Evolutionary conservation across 495 filamentous ascomycete genomes (phyloP), one percentile per base, ranked within the genome.

Genomic region (Geopyxis carbonaria): DNA sequence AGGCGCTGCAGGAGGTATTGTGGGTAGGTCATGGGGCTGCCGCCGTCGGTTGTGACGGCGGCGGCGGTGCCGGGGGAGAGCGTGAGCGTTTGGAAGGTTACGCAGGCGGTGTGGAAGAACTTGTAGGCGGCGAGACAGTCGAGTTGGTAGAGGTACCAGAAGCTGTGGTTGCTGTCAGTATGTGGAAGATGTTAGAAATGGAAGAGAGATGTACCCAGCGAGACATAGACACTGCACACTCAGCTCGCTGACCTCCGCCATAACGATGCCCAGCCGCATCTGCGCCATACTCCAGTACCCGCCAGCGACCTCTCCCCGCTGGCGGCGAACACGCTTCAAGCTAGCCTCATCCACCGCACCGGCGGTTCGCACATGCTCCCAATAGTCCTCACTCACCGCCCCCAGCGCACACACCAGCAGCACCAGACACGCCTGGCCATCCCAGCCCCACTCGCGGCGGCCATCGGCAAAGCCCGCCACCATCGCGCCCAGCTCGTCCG

Each of bases 71-170:
- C 36, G 6, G 28, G 36, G 9, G 36, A 9, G 2, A 60, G 34
- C 22, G 58, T 51, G 37, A 60, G 51, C 16, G 59, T 60, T 42
- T 61, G 56, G 58, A 57, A 61, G 38, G 58, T 43, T 52, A 60
- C 55, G 25, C 58, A 61, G 18, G 59, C 59, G 13, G 59, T 51
- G 23, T 59, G 58, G 38, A 60, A 60, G 46, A 59, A 53, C 38
- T 60, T 61, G 50, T 59, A 61, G 5, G 56, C 58, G 2, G 54
- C 45, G 11, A 61, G 55, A 3, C 58, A 58, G 42, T 60, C 58
- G 31, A 61, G 50, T 27, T 61, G 60, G 43, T 60, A 61, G 31
- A 60, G 57, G 47, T 61, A 59, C 59, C 59, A 61, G 38, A 61
- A 57, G 27, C 59, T 61, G 21, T 38, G 34, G 18, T 28, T 13